These are phyloP conservation scores for Globisporangium heterothallicum DNA, from an alignment of 352 stramenopile species.

Conservation along the genomic window DNA sequence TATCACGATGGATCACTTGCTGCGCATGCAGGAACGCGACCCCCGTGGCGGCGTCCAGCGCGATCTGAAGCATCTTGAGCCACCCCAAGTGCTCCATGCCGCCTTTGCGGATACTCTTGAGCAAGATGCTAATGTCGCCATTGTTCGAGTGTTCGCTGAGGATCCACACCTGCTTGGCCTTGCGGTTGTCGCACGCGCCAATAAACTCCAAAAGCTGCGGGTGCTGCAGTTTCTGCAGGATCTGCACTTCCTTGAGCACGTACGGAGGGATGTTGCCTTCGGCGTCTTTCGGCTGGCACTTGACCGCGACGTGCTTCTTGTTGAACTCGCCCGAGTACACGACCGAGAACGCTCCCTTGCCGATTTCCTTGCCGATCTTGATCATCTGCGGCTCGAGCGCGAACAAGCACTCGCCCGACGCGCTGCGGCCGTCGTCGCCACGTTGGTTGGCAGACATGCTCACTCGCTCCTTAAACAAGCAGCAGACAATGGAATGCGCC, in stretches of 20 bases:
- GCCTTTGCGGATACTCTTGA: constrained; percentile 49
- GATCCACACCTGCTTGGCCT: constrained; percentile 77
- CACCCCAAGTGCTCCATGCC: constrained; percentile 51
- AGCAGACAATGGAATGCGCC: neutral
- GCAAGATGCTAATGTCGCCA: constrained; percentile 65
- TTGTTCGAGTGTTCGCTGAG: constrained; percentile 77
- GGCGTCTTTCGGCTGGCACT: constrained; percentile 79
- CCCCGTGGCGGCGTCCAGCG: constrained; percentile 78
- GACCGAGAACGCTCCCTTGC: constrained; percentile 80
- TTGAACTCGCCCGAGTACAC: constrained; percentile 73
- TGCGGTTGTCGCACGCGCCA: constrained; percentile 60
- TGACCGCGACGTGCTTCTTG: constrained; percentile 72
- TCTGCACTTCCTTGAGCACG: constrained; percentile 72
- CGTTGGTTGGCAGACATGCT: constrained; percentile 33
- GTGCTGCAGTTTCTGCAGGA: constrained; percentile 61
- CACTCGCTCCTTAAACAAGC: neutral
- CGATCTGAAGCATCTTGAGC: constrained; percentile 54
- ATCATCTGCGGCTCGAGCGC: constrained; percentile 48
- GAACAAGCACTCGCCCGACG: constrained; percentile 31
- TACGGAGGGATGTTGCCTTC: constrained; percentile 65
- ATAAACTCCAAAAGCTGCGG: constrained; percentile 73
- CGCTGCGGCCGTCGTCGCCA: constrained; percentile 18
- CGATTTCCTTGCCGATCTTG: constrained; percentile 78
- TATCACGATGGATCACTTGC: constrained; percentile 78
- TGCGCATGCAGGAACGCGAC: constrained; percentile 94